Conservation (phyloP, 2,329 filamentous ascomycete genomes). For the Fusarium verticillioides region DNA sequence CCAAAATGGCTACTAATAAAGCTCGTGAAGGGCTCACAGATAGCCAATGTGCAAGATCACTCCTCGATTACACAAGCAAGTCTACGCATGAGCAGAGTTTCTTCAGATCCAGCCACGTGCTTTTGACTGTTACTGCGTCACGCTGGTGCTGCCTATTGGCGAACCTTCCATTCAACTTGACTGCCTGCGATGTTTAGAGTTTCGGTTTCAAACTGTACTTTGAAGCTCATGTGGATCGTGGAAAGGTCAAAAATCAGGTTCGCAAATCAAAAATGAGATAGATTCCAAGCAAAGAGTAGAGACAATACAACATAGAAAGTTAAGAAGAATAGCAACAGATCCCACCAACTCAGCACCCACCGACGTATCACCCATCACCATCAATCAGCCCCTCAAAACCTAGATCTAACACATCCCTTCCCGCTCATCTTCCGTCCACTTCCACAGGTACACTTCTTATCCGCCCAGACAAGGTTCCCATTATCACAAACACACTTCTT, state of each 20-base stretch:
- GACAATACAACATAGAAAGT: neutral
- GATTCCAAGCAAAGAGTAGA: fast-evolving
- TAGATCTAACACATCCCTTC: neutral
- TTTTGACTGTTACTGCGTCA: too few species aligned
- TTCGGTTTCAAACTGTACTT: neutral
- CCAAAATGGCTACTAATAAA: fast-evolving
- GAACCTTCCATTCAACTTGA: fast-evolving
- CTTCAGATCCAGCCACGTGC: too few species aligned
- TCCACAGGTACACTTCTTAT: neutral
- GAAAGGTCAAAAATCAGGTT: neutral
- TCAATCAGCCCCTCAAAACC: neutral
- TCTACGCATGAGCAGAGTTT: too few species aligned
- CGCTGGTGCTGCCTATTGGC: too few species aligned
- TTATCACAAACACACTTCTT: neutral
- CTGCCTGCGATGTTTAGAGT: fast-evolving
- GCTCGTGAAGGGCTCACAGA: neutral
- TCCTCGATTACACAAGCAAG: too few species aligned
- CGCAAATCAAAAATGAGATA: neutral
- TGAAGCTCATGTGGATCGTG: fast-evolving
- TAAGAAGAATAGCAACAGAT: neutral
- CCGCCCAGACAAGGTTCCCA: neutral
- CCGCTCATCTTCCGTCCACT: neutral
- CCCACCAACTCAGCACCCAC: fast-evolving
- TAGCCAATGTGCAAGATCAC: fast-evolving
- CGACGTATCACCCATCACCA: too few species aligned